Base-by-base conservation (phyloP, 306 rosid genomes). In the Hippophae rhamnoides region DNA sequence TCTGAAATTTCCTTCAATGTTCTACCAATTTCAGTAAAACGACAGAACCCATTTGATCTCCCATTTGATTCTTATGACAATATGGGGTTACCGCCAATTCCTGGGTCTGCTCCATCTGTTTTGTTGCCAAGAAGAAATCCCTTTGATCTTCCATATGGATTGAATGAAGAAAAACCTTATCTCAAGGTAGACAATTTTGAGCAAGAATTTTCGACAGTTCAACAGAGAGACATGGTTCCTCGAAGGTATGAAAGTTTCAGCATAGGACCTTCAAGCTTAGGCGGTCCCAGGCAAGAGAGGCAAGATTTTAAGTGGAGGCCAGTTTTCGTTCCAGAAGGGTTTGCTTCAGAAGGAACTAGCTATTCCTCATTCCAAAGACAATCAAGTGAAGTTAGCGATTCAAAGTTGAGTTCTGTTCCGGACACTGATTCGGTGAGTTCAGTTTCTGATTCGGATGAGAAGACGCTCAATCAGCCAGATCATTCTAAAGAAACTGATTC, bases 61-160 rank as follows among this genome's bases (percentile, higher is more conserved):
- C 86, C 93, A 14, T 76, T 66, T 48, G 93, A 88, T 54, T 71
- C 89, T 61, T 79, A 70, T 74, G 79, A 65, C 41, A 64, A 49
- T 50, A 71, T 78, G 86, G 96, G 88, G 31, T 69, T 88, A 63
- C 96, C 92, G 44, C 85, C 96, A 44, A 84, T 86, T 79, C 99
- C 99, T 54, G 99, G 99, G 55, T 92, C 99, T 58, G 99, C 99
- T 57, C 99, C 99, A 23, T 86, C 99, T 44, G 70, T 80, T 74
- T 52, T 92, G 73, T 78, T 78, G 80, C 93, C 88, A 44, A 82
- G 88, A 63, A 72, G 87, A 72, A 92, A 92, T 68, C 99, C 99
- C 59, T 92, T 88, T 56, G 99, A 92, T 73, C 82, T 88, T 72
- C 95, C 96, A 3, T 88, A 85, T 49, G 96, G 86, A 51, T 62